These are phyloP conservation scores for Rubroboletus satanas DNA, from an alignment of 768 basidiomycete species.

Conservation along the genomic window DNA sequence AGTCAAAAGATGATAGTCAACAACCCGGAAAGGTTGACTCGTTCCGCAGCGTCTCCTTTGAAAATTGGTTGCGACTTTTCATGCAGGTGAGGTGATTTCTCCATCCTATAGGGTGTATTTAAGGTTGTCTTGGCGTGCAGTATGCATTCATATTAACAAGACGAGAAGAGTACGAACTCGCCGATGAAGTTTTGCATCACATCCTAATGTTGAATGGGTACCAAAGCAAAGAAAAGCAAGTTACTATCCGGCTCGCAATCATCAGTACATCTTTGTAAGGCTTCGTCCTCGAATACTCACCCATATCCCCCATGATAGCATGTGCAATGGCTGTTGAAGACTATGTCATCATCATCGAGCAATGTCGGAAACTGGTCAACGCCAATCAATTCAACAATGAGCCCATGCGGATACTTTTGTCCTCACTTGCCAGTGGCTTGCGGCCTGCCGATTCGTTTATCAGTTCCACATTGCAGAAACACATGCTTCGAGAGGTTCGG, in stretches of 20 bases:
- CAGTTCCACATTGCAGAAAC: constrained; percentile 75
- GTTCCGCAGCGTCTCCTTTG: constrained; percentile 79
- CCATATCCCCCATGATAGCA: constrained; percentile 42
- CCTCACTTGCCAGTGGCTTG: constrained; percentile 66
- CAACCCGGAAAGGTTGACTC: constrained; percentile 47
- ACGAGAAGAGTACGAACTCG: constrained; percentile 58
- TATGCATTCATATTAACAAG: constrained; percentile 69
- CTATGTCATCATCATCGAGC: constrained; percentile 62
- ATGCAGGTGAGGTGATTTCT: constrained; percentile 57
- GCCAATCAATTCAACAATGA: constrained; percentile 84
- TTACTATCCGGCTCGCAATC: constrained; percentile 69
- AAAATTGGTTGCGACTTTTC: constrained; percentile 80
- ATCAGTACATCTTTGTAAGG: constrained; percentile 49
- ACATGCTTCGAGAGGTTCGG: constrained; percentile 74
- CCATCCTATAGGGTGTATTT: constrained; percentile 1
- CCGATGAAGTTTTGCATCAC: constrained; percentile 74
- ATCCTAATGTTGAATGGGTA: constrained; percentile 72
- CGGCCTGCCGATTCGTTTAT: constrained; percentile 73
- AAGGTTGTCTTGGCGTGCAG: constrained; percentile 35
- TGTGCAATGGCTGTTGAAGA: constrained; percentile 62
- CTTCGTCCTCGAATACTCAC: background rate
- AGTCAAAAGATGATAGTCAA: constrained; percentile 40
- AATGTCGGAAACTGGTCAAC: constrained; percentile 70
- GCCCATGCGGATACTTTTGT: constrained; percentile 73
- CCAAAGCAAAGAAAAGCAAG: constrained; percentile 54